Evolutionary conservation across 495 filamentous ascomycete genomes (phyloP).

Genomic region (Penicillium cataractarum): DNA sequence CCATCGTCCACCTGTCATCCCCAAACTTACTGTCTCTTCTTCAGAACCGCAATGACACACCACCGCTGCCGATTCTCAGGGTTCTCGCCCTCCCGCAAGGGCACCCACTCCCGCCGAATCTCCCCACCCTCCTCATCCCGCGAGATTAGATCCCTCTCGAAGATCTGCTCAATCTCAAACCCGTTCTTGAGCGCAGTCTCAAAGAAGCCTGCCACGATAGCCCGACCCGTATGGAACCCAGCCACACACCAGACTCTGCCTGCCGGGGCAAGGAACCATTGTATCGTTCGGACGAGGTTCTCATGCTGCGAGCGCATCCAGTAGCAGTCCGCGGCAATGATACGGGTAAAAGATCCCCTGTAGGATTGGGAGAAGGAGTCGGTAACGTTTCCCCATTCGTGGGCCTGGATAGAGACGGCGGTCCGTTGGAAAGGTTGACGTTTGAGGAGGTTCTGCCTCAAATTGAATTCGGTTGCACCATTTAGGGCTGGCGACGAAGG

Average conservation of each 20-base stretch:
- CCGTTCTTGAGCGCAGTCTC: slow-evolving; percentile 58
- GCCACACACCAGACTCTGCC: slow-evolving; percentile 69
- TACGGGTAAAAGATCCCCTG: slow-evolving; percentile 61
- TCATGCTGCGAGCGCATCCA: slow-evolving; percentile 84
- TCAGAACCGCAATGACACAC: slow-evolving; percentile 73
- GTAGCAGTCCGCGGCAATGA: slow-evolving; percentile 81
- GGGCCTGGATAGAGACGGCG: slow-evolving; percentile 56
- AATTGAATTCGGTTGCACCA: slow-evolving; percentile 63
- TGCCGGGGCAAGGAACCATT: slow-evolving; percentile 65
- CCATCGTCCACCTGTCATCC: neutral
- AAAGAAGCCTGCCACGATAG: slow-evolving; percentile 74
- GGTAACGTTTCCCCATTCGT: slow-evolving; percentile 70
- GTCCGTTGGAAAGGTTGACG: slow-evolving; percentile 25
- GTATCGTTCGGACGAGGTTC: slow-evolving; percentile 69
- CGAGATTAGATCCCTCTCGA: slow-evolving; percentile 73
- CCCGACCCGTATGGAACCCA: slow-evolving; percentile 84
- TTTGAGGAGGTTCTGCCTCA: slow-evolving; percentile 54
- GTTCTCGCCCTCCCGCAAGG: slow-evolving; percentile 61
- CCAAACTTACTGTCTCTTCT: slow-evolving; percentile 29
- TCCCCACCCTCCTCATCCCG: slow-evolving; percentile 50
- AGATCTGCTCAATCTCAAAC: slow-evolving; percentile 69
- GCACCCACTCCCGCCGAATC: slow-evolving; percentile 65
- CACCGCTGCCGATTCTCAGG: slow-evolving; percentile 70
- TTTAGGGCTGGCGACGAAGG: slow-evolving; percentile 68
- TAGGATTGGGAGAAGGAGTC: slow-evolving; percentile 57